Conservation (phyloP, 768 basidiomycete species). For the Tulasnella sp. region DNA sequence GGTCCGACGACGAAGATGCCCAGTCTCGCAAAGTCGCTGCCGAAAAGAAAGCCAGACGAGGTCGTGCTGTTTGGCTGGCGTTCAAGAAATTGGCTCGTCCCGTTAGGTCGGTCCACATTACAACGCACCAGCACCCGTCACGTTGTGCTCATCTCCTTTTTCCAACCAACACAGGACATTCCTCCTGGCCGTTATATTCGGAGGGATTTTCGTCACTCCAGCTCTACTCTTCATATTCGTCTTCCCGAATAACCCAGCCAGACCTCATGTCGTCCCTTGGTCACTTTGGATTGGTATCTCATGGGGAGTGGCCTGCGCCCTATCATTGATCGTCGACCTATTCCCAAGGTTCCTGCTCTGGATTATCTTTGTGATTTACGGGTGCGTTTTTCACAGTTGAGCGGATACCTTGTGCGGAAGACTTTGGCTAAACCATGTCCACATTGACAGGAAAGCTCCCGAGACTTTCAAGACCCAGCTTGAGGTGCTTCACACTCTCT, state of each 20-base stretch:
- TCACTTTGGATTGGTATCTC: constrained; percentile 67
- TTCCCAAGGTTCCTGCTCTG: constrained; percentile 61
- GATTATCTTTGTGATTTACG: constrained; percentile 58
- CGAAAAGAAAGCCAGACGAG: constrained; percentile 59
- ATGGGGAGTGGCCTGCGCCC: constrained; percentile 63
- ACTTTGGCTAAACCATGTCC: neutral
- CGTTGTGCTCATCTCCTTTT: neutral
- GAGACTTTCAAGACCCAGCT: constrained; percentile 69
- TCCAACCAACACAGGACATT: constrained; percentile 50
- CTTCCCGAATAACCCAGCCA: constrained; percentile 55
- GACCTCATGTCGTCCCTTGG: constrained; percentile 59
- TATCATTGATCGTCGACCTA: constrained; percentile 66
- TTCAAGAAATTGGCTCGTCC: constrained; percentile 69
- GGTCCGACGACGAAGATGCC: constrained; percentile 65
- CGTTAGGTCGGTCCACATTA: constrained; percentile 41
- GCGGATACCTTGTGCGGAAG: neutral
- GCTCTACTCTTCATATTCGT: constrained; percentile 67
- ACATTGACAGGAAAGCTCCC: constrained; percentile 28
- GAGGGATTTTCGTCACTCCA: constrained; percentile 68
- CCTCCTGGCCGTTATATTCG: constrained; percentile 61
- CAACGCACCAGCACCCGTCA: neutral
- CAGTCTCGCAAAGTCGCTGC: constrained; percentile 41
- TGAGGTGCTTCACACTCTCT: constrained; percentile 53
- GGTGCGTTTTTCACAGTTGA: constrained; percentile 48
- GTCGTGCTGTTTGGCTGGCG: constrained; percentile 62